Base-by-base conservation (phyloP, 2,329 filamentous ascomycete genomes). In the Colletotrichum neosansevieriae region DNA sequence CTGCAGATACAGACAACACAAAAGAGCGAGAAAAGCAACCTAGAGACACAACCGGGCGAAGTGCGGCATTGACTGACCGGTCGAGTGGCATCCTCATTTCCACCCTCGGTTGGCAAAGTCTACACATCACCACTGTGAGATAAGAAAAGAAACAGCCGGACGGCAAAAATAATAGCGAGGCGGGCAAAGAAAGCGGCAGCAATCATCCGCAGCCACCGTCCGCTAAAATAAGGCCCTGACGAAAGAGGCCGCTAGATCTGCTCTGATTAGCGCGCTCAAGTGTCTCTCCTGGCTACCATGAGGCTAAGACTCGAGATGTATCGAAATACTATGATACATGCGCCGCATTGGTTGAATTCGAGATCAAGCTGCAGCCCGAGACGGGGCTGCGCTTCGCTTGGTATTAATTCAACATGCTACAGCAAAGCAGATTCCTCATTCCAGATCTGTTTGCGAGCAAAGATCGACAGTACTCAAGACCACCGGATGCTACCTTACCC, bases 161-260 rank as follows among this genome's bases (percentile, higher is more conserved):
- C 40, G 36, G 15, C 42, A 11, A n/a, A n/a, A 61, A 45, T 40
- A 53, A 38, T 19, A 50, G 50, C 19, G 19, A 53, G 4, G 38
- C 60, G 29, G 19, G 42, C 34, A 58, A 66, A 67, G 61, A 34
- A 65, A 54, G 50, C 61, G 61, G 65, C 61, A 59, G 24, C 47
- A 29, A 36, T 58, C 51, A 58, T 42, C 67, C 67, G 67, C 57
- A 67, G 56, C 51, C 57, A 69, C 50, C 38, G 44, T 11, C 53
- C 57, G 24, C 67, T 67, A 58, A 58, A 67, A 62, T 58, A 69
- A 69, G 63, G 50, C 47, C 51, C 44, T 67, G 21, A 49, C 36
- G 7, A 58, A 38, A 24, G 49, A 44, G 29, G 40, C 45, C 13
- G 67, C 40, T 57, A 57, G 62, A 62, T 44, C 57, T n/a, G 63